phyloP scores from a whole-genome alignment of 2,329 filamentous ascomycete genomes.

The Zymoseptoria crescenta region DNA sequence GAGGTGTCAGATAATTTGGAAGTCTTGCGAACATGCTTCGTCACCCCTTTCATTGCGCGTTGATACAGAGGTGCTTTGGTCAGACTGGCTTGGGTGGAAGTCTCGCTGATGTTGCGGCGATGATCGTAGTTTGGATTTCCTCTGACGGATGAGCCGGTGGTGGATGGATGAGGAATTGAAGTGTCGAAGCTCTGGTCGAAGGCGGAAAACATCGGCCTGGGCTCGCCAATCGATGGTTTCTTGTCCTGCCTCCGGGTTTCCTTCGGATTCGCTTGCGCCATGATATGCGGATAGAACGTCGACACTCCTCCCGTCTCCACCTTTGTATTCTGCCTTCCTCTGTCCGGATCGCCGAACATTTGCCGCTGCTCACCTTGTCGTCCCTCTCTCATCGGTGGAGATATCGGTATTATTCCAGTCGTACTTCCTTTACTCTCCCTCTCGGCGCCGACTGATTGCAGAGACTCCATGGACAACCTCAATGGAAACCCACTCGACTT shows the following conservation, averaged over 20 bases:
- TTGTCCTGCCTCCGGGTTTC: background rate
- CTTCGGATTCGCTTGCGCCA: slow-evolving; percentile 13
- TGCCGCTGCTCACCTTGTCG: background rate
- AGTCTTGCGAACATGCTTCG: slow-evolving; percentile 13
- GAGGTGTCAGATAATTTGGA: background rate
- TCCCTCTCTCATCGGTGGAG: slow-evolving; percentile 18
- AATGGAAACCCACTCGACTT: slow-evolving; percentile 16
- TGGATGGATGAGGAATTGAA: slow-evolving; percentile 8
- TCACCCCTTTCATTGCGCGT: slow-evolving; percentile 12
- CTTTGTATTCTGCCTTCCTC: background rate
- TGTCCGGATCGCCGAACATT: background rate
- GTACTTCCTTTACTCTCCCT: slow-evolving; percentile 16
- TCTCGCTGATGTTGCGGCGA: background rate
- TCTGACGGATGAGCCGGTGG: slow-evolving; percentile 1
- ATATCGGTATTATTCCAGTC: slow-evolving; percentile 28
- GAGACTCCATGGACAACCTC: slow-evolving; percentile 12
- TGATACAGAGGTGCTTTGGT: slow-evolving; percentile 14
- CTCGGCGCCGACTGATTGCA: background rate
- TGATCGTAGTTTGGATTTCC: background rate
- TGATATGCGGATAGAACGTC: slow-evolving; percentile 18
- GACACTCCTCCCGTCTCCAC: slow-evolving; percentile 6
- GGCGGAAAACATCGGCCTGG: slow-evolving; percentile 3
- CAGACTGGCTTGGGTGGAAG: slow-evolving; percentile 3
- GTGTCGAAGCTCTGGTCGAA: slow-evolving; percentile 11
- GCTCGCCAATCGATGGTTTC: background rate